These are phyloP conservation scores for Colletotrichum orbiculare DNA, from an alignment of 2,329 filamentous ascomycete species.

Conservation along the genomic window DNA sequence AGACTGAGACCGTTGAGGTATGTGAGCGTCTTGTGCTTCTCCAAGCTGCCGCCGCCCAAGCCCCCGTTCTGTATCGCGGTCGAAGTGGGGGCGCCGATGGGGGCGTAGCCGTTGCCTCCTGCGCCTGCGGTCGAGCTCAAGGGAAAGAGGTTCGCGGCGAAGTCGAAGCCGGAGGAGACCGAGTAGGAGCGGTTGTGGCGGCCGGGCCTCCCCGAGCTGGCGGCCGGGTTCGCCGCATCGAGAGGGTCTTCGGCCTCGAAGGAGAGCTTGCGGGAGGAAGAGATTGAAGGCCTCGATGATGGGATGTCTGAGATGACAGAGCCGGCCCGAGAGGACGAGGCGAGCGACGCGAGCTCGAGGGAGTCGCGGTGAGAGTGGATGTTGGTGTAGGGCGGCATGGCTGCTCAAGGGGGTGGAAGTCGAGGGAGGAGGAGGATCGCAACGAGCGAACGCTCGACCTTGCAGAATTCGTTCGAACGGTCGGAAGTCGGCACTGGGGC, in stretches of 20 bases:
- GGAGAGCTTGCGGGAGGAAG: conserved; percentile 92
- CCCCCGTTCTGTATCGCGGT: conserved; percentile 58
- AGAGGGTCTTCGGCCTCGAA: conserved; percentile 89
- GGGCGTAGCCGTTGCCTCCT: conserved; percentile 80
- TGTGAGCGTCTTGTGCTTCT: conserved; percentile 95
- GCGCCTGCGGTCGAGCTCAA: conserved; percentile 81
- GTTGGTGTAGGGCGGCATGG: conserved; percentile 53
- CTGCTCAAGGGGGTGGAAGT: conserved; percentile 2
- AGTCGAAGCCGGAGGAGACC: conserved; percentile 93
- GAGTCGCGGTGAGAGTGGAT: conserved; percentile 77
- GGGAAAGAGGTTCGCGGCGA: conserved; percentile 91
- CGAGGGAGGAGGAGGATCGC: conserved; percentile 22
- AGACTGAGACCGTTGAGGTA: conserved; percentile 93
- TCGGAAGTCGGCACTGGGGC: conserved; percentile 9
- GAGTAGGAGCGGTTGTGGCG: conserved; percentile 80
- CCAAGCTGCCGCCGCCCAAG: conserved; percentile 80
- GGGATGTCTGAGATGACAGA: conserved; percentile 70
- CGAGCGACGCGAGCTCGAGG: conserved; percentile 93
- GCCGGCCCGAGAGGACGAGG: conserved; percentile 78
- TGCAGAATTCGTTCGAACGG: conserved; percentile 16
- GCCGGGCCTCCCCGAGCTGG: conserved; percentile 51
- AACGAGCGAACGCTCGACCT: conserved; percentile 20
- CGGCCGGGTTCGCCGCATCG: conserved; percentile 67
- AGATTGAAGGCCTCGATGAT: conserved; percentile 84
- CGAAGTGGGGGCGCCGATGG: conserved; percentile 75